Evolutionary conservation across 2,329 filamentous ascomycete species (phyloP).

Genomic region (Alternaria sp.): DNA sequence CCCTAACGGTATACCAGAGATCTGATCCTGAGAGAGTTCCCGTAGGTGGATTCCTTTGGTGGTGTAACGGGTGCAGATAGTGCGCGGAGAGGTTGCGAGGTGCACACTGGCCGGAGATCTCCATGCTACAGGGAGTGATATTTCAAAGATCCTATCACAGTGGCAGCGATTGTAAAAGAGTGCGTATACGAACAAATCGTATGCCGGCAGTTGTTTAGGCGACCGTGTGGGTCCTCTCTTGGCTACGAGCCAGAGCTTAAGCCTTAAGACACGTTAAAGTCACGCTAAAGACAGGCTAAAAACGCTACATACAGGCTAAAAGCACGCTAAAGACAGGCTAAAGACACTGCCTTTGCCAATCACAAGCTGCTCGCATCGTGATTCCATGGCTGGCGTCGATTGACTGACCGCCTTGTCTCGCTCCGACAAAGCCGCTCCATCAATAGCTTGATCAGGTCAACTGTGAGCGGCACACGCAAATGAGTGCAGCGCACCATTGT

Average conservation of each 20-base stretch:
- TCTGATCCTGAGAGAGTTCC: not conserved
- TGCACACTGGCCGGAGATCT: not conserved
- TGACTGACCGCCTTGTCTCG: slow-evolving; percentile 30
- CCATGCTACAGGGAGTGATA: not conserved
- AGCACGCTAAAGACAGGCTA: not conserved
- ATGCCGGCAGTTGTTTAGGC: not conserved
- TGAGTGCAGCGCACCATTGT: slow-evolving; percentile 3
- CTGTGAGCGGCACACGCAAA: slow-evolving; percentile 22
- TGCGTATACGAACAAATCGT: slow-evolving; percentile 3
- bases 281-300: not conserved
- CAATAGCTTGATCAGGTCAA: slow-evolving; percentile 30
- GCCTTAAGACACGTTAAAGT: not conserved
- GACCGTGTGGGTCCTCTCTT: slow-evolving; percentile 11
- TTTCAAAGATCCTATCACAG: not conserved
- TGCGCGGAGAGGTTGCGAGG: not conserved
- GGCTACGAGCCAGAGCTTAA: slow-evolving; percentile 5
- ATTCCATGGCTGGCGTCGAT: slow-evolving; percentile 8
- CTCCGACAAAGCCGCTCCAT: slow-evolving; percentile 14
- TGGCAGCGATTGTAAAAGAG: not conserved
- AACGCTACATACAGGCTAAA: not conserved
- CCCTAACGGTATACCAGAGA: not conserved
- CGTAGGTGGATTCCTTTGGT: not conserved
- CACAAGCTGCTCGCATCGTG: slow-evolving; percentile 12
- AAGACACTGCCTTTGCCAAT: slow-evolving; percentile 9
- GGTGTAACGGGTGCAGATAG: not conserved